Conservation (phyloP, 2,329 filamentous ascomycete genomes). For the Clonostachys byssicola region DNA sequence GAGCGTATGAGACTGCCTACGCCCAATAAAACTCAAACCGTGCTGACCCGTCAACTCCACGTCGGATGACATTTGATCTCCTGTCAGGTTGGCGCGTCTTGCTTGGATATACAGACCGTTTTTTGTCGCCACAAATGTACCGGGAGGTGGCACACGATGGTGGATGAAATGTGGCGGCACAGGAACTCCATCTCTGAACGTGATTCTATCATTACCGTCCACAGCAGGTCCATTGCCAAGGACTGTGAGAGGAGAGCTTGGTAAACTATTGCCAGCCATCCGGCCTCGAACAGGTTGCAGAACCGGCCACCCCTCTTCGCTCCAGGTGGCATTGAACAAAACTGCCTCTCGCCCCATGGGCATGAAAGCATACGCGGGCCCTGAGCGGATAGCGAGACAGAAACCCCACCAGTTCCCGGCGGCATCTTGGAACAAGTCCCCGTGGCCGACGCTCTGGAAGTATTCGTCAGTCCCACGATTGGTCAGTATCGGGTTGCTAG, state of each 20-base stretch:
- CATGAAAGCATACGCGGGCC: slow-evolving; percentile 20
- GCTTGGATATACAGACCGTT: slow-evolving; percentile 13
- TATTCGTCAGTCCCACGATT: slow-evolving; percentile 26
- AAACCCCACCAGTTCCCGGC: slow-evolving; percentile 36
- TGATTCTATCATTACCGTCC: no score
- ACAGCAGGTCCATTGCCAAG: no score
- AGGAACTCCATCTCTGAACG: not conserved
- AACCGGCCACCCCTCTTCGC: slow-evolving; percentile 39
- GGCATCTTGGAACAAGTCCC: slow-evolving; percentile 35
- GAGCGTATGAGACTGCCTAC: slow-evolving; percentile 49
- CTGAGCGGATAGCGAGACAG: slow-evolving; percentile 6
- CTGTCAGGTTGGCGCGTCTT: slow-evolving; percentile 10
- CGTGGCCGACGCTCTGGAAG: slow-evolving; percentile 39
- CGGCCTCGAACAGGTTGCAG: slow-evolving; percentile 11
- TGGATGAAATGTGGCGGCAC: slow-evolving; percentile 51
- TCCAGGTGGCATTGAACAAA: slow-evolving; percentile 42
- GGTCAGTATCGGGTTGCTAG: slow-evolving; percentile 38
- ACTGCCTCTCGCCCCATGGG: slow-evolving; percentile 53
- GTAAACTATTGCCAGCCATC: slow-evolving; percentile 14
- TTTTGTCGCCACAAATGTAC: slow-evolving; percentile 26
- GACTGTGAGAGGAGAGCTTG: slow-evolving; percentile 16
- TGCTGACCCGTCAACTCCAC: slow-evolving; percentile 4
- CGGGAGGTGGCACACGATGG: slow-evolving; percentile 45
- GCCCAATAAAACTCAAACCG: slow-evolving; percentile 42
- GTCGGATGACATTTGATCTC: slow-evolving; percentile 21